Evolutionary conservation across 2,329 filamentous ascomycete genomes (phyloP).

Genomic region (Neofusicoccum parvum): DNA sequence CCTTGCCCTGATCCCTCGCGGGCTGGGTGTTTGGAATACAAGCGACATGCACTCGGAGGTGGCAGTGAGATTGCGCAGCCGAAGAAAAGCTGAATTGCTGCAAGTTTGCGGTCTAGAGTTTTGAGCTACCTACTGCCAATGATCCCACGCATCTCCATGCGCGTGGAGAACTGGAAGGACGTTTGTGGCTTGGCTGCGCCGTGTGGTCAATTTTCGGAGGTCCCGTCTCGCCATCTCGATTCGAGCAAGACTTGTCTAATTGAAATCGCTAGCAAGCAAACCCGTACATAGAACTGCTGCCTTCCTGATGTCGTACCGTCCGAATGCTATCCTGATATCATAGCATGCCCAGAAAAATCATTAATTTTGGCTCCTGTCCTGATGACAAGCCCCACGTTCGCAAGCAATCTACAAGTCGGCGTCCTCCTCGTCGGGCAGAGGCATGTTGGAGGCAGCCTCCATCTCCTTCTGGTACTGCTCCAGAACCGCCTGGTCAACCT

Average conservation of each 20-base stretch:
- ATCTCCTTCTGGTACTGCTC: slow-evolving; percentile 87
- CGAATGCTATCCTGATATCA: slow-evolving; percentile 22
- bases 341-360: slow-evolving; percentile 17
- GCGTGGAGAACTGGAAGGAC: slow-evolving; percentile 2
- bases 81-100: slow-evolving; percentile 5
- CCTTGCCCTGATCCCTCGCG: neutral
- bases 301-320: slow-evolving; percentile 22
- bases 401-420: slow-evolving; percentile 57
- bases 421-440: slow-evolving; percentile 94
- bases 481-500: slow-evolving; percentile 82
- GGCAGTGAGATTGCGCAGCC: neutral
- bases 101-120: slow-evolving; percentile 10
- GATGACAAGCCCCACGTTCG: slow-evolving; percentile 14
- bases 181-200: slow-evolving; percentile 20
- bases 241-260: slow-evolving; percentile 21
- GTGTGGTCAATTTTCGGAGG: slow-evolving; percentile 16
- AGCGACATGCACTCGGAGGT: neutral
- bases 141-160: slow-evolving; percentile 9
- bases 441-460: slow-evolving; percentile 74
- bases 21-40: neutral
- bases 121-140: slow-evolving; percentile 19
- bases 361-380: slow-evolving; percentile 22
- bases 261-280: slow-evolving; percentile 23
- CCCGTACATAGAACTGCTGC: slow-evolving; percentile 22
- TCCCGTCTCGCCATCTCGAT: slow-evolving; percentile 13